Evolutionary conservation across 129 eudicot genomes (phyloP).

Genomic region (Smallanthus sonchifolius): DNA sequence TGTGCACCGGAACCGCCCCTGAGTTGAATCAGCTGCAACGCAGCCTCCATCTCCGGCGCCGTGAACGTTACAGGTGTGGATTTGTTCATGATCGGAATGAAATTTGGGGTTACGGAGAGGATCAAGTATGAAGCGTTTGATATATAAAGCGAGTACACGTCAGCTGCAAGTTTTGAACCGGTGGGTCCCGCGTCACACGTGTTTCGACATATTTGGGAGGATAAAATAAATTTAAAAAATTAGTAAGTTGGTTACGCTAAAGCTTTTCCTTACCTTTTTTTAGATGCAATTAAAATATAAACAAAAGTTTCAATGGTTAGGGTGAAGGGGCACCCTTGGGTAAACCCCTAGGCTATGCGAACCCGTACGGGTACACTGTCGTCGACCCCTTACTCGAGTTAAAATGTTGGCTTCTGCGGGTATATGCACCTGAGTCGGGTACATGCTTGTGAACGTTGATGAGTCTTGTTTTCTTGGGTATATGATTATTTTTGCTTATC

Average conservation of each 20-base stretch:
- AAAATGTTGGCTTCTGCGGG: no score
- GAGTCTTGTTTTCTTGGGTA: no score
- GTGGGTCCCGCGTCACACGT: neutral
- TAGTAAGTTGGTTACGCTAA: neutral
- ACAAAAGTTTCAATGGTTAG: no score
- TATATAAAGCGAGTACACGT: neutral
- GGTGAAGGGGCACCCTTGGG: no score
- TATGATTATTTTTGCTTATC: no score
- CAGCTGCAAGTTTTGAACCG: neutral
- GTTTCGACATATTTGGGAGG: neutral
- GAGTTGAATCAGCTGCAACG: constrained; percentile 47
- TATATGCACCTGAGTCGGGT: no score
- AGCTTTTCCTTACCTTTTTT: neutral
- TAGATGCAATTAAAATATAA: neutral
- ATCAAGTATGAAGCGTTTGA: neutral
- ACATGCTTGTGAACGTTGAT: no score
- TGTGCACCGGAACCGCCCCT: constrained; percentile 34
- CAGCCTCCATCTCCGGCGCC: constrained; percentile 41
- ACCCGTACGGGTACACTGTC: no score
- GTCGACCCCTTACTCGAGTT: no score
- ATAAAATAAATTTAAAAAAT: neutral
- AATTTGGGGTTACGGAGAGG: neutral
- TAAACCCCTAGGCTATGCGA: no score
- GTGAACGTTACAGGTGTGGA: constrained; percentile 17
- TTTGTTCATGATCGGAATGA: constrained; percentile 7